These are phyloP conservation scores for Calonectria fujianensis DNA, from an alignment of 2,329 filamentous ascomycete species.

Conservation along the genomic window DNA sequence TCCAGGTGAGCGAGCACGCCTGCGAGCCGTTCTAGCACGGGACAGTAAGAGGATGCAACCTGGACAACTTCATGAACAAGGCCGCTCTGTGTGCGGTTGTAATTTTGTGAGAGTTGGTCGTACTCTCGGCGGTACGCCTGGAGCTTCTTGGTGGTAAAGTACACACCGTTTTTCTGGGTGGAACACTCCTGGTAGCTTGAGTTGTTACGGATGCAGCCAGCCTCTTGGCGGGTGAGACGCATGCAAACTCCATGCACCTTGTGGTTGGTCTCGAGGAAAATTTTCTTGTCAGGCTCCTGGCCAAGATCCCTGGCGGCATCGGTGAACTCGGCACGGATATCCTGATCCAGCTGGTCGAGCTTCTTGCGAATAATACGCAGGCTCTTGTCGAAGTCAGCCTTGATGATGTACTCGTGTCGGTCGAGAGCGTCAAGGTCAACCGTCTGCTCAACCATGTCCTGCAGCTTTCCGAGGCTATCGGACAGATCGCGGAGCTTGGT, in stretches of 20 bases:
- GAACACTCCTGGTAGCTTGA: conserved; percentile 94
- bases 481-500: conserved; percentile 85
- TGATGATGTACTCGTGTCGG: conserved; percentile 99
- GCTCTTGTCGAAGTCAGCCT: conserved; percentile 95
- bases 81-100: conserved; percentile 94
- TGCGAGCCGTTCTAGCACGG: conserved; percentile 91
- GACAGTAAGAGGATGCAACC: conserved; percentile 95
- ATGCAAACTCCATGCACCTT: conserved; percentile 98
- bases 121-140: conserved; percentile 90
- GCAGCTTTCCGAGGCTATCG: conserved; percentile 87
- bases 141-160: conserved; percentile 92
- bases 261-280: conserved; percentile 94
- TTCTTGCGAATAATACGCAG: conserved; percentile 92
- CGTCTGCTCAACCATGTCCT: conserved; percentile 99
- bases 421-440: conserved; percentile 97
- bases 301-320: conserved; percentile 86
- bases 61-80: conserved; percentile 94
- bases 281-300: conserved; percentile 98
- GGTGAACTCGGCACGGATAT: conserved; percentile 89
- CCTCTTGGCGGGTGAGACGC: conserved; percentile 92
- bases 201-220: conserved; percentile 94
- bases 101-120: conserved; percentile 94
- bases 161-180: conserved; percentile 99
- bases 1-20: conserved; percentile 94
- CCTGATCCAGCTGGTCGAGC: conserved; percentile 86